Conservation (phyloP, 805 yeast species). For the Saturnispora gosingensis region DNA sequence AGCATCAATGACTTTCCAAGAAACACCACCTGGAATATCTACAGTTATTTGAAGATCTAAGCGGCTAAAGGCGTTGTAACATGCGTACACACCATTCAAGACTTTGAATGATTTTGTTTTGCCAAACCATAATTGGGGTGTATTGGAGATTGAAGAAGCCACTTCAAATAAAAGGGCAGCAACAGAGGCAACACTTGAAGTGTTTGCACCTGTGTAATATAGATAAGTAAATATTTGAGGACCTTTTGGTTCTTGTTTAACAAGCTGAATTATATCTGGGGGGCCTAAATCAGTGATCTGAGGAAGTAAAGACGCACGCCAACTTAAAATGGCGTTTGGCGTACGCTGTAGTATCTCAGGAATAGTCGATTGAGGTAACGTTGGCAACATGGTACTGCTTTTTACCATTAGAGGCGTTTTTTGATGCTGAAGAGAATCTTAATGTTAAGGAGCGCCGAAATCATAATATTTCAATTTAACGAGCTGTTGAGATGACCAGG, state of each 20-base stretch:
- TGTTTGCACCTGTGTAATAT: constrained; percentile 68
- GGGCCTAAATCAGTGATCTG: constrained; percentile 64
- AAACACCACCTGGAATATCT: constrained; percentile 68
- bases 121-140: constrained; percentile 75
- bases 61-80: constrained; percentile 51
- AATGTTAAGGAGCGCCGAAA: background rate
- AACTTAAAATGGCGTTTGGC: constrained; percentile 47
- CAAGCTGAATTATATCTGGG: constrained; percentile 50
- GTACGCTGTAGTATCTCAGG: constrained; percentile 40
- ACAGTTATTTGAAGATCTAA: constrained; percentile 66
- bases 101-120: constrained; percentile 62
- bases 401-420: background rate
- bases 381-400: background rate
- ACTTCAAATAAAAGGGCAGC: constrained; percentile 66
- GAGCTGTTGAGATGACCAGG: background rate
- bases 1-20: constrained; percentile 39
- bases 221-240: constrained; percentile 43
- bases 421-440: background rate
- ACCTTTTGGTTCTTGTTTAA: constrained; percentile 25
- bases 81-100: constrained; percentile 59
- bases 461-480: background rate
- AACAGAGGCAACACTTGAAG: constrained; percentile 65
- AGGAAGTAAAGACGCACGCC: constrained; percentile 51
- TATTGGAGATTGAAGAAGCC: constrained; percentile 51
- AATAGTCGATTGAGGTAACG: background rate